Percentiles rank a stretch among this genome's conserved stretches.
phyloP scores from a whole-genome alignment of 2,329 filamentous ascomycete species.

The Aspergillus unguis region DNA sequence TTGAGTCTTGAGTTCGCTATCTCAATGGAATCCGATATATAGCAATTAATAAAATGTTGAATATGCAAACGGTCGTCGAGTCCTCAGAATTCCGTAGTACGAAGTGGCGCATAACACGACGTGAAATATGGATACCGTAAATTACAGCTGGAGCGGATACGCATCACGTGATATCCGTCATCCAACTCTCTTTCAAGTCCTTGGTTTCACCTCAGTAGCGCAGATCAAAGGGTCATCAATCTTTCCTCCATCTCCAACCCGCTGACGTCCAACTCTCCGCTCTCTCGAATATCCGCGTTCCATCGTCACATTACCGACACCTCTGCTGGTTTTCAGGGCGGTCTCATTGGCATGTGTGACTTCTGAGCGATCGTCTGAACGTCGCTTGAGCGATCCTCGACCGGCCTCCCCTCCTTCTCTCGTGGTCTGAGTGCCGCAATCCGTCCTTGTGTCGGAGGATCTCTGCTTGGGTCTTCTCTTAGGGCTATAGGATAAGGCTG shows the following conservation, averaged over 20 bases:
- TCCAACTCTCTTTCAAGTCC: conserved; percentile 22
- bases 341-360: conserved; percentile 33
- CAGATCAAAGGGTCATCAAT: conserved; percentile 25
- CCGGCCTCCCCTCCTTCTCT: conserved; percentile 19
- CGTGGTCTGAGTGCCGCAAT: conserved; percentile 14
- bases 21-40: too few relatives aligned
- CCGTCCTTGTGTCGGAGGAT: conserved; percentile 10
- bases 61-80: too few relatives aligned
- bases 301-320: conserved; percentile 13
- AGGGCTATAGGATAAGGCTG: conserved; percentile 14
- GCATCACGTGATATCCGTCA: conserved; percentile 31
- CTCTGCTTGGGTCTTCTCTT: conserved; percentile 7
- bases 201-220: conserved; percentile 22
- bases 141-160: conserved; percentile 13
- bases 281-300: conserved; percentile 6
- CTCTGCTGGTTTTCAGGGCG: conserved; percentile 14
- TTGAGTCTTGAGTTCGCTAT: background rate
- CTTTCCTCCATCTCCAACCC: conserved; percentile 17
- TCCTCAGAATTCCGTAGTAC: background rate
- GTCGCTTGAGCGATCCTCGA: conserved; percentile 35
- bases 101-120: background rate
- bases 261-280: conserved; percentile 19
- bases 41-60: too few relatives aligned
- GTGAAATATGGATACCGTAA: conserved; percentile 6
- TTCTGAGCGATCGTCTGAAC: conserved; percentile 31